Evolutionary conservation across 2,329 filamentous ascomycete genomes (phyloP), one percentile per base, ranked within the genome.

Genomic region (Thelonectria olida): DNA sequence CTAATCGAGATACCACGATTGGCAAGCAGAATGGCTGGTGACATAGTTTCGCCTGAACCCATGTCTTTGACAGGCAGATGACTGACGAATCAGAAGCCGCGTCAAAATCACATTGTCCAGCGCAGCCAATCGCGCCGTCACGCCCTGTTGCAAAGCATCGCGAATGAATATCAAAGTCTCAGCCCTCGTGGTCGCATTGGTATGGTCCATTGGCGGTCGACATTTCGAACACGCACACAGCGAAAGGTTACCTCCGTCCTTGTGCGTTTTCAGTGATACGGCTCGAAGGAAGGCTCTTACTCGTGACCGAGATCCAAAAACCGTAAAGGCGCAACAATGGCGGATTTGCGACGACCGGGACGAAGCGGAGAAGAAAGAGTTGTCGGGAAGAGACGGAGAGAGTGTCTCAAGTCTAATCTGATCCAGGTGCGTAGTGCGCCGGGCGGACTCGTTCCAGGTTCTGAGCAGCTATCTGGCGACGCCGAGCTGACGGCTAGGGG

Each of bases 31-130:
- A 52, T 68, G 54, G 49, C 55, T 59, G 54, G 60, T 57, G 52
- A 52, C 45, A 41, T 62, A 58, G 63, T 42, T 15, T 61, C 56
- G 50, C 36, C 23, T 49, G 17, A 54, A 64, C 58, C 67, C 64
- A 51, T 66, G 65, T 53, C 50, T 2, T 8, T 31, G 31, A 45
- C 2, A 39, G 31, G 54, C 50, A 55, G 49, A 27, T 48, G 45
- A 48, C 41, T 28, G 54, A 17, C 69, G 54, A 72, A 72, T 72
- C 66, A 70, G 51, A 61, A 47, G 62, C 59, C 55, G 19, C 44
- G 53, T 47, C 52, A 64, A 64, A 63, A 69, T 60, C 70, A 72
- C 70, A 72, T 69, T 72, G 65, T 56, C 31, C 41, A 55, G 48
- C 39, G 44, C 38, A 58, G 42, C 62, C 64, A 71, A 67, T 64